Base-by-base conservation (phyloP, 2,329 filamentous ascomycete genomes). In the Claviceps paspali region DNA sequence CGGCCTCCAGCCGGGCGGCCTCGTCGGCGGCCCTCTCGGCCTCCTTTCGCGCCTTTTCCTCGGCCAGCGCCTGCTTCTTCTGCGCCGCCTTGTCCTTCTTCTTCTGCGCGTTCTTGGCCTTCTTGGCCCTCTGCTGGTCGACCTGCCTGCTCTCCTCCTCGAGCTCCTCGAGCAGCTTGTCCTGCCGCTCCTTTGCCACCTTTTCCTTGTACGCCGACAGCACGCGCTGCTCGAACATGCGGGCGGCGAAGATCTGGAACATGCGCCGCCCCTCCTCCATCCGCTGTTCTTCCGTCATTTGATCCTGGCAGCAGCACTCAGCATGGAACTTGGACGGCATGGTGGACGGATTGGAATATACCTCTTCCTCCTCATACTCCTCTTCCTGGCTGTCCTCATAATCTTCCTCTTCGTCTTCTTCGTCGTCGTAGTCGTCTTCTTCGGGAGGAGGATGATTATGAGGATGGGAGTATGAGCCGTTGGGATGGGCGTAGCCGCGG, bases 191-290 rank as follows among this genome's bases (percentile, higher is more conserved):
- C 49, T 80, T 78, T 14, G 91, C 85, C 3, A 98, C 88, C 57
- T 95, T 95, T 62, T 96, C 88, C 57, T 86, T 82, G 61, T 98
- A 98, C n/a, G 91, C 91, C 29, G 83, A 88, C 41, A 98, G 69
- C 17, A 98, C 91, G 45, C 91, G 74, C 58, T 98, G 91, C 63
- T 98, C 91, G 58, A 98, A 98, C 91, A 98, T 98, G 45, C 91
- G 79, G 40, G 91, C 91, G 43, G 91, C 91, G 59, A 98, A 98
- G 57, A 98, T 96, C 58, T 98, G 91, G 56, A 98, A 98, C 91
- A 98, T 98, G 48, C 88, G 74, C 39, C 91, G 77, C 43, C 91
- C 91, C 66, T 98, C 91, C 57, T 96, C 87, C 91, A 98, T 96
- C 43, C 91, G 82, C 65, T 96, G 87, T 63, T 94, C 85, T 65